These are phyloP conservation scores for Cryptococcus amylolentus DNA, from an alignment of 1,284 basidiomycete genomes.

Conservation along the genomic window DNA sequence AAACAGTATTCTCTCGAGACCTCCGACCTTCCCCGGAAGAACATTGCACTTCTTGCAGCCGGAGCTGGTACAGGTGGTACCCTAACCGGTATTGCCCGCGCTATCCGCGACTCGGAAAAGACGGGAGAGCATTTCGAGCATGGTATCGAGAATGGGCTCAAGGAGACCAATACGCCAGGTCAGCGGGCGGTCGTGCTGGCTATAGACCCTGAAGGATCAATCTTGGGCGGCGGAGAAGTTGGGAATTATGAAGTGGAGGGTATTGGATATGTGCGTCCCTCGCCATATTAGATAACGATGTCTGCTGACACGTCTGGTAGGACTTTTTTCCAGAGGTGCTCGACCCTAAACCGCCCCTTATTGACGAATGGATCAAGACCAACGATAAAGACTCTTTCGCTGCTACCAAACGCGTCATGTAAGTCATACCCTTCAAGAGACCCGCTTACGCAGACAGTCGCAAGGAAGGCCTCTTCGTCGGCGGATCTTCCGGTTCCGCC, in stretches of 20 bases:
- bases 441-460: slow-evolving; percentile 41
- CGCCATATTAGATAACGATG: neutral
- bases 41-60: slow-evolving; percentile 80
- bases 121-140: slow-evolving; percentile 2
- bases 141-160: neutral
- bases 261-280: slow-evolving; percentile 61
- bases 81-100: slow-evolving; percentile 78
- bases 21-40: slow-evolving; percentile 48
- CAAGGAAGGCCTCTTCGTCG: slow-evolving; percentile 81
- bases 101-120: slow-evolving; percentile 62
- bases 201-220: slow-evolving; percentile 89
- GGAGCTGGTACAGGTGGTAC: slow-evolving; percentile 95
- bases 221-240: slow-evolving; percentile 63
- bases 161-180: neutral
- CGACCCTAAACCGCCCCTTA: slow-evolving; percentile 39
- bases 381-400: slow-evolving; percentile 75
- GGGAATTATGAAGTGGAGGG: slow-evolving; percentile 80
- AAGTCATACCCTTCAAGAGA: slow-evolving; percentile 8
- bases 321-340: slow-evolving; percentile 82
- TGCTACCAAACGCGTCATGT: slow-evolving; percentile 73
- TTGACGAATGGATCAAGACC: slow-evolving; percentile 81
- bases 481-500: slow-evolving; percentile 85
- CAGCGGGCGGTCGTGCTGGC: slow-evolving; percentile 61
- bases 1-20: slow-evolving; percentile 47
- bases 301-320: slow-evolving; percentile 23